phyloP scores from a whole-genome alignment of 495 filamentous ascomycete species.

The Xylaria nigripes region DNA sequence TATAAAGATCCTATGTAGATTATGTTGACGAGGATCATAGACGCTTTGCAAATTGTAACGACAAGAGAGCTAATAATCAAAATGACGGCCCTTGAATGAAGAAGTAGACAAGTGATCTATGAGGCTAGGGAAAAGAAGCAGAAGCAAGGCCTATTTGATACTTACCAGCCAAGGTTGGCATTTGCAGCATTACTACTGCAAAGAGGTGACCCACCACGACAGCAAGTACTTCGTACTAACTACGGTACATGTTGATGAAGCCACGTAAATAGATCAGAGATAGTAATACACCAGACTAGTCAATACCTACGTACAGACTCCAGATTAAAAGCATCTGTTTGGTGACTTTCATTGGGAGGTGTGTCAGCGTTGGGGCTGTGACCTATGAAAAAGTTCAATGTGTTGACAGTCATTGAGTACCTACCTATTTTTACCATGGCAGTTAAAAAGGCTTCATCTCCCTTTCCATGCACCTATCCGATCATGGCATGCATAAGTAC shows the following conservation, averaged over 20 bases:
- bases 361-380: constrained; percentile 8
- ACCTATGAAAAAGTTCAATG: no score
- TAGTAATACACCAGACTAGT: neutral
- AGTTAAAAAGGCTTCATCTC: no score
- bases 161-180: no score
- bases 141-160: neutral
- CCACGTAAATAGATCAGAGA: constrained; percentile 1
- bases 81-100: constrained; percentile 1
- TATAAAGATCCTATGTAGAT: no score
- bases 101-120: neutral
- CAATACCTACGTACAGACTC: neutral
- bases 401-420: no score
- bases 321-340: neutral
- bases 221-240: neutral
- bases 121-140: neutral
- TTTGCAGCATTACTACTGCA: neutral
- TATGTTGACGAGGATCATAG: neutral
- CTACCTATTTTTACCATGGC: no score
- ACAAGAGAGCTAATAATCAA: neutral
- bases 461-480: no score
- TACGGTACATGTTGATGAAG: neutral
- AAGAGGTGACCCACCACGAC: neutral
- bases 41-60: neutral
- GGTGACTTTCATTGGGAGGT: neutral
- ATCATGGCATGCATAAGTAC: no score